phyloP scores from a whole-genome alignment of 2,329 filamentous ascomycete species.

The Trichoderma gracile region DNA sequence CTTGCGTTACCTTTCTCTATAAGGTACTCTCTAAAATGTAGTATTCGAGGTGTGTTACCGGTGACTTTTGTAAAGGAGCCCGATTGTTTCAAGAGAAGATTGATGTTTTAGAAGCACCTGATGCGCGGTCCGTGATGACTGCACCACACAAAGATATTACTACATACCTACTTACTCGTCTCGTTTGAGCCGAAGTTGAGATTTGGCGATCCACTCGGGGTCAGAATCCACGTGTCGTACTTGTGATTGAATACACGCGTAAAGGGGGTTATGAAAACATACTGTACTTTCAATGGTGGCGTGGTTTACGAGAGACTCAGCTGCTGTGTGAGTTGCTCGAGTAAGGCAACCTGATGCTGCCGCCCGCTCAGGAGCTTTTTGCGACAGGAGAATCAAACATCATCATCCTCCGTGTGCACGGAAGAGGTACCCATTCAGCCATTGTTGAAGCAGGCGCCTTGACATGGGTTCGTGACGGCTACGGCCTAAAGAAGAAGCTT shows the following conservation, averaged over 20 bases:
- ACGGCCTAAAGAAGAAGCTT: slow-evolving; percentile 21
- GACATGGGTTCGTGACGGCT: slow-evolving; percentile 10
- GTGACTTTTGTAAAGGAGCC: not conserved
- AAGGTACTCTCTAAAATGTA: too few species aligned
- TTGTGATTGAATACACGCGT: too few species aligned
- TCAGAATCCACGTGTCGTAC: too few species aligned
- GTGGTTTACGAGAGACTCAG: too few species aligned
- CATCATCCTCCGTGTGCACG: not conserved
- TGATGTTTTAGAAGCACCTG: too few species aligned
- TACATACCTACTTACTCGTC: too few species aligned
- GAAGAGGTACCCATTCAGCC: not conserved
- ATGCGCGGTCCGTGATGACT: too few species aligned
- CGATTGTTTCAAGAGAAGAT: not conserved
- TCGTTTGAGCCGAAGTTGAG: too few species aligned
- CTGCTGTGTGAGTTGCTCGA: not conserved
- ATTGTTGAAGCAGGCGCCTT: not conserved
- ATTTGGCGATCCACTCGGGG: too few species aligned
- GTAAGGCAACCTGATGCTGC: not conserved
- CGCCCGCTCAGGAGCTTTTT: not conserved
- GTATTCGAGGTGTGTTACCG: not conserved
- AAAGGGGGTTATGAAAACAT: too few species aligned
- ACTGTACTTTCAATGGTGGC: too few species aligned
- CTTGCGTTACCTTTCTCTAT: not conserved
- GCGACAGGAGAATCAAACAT: not conserved
- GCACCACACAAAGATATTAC: too few species aligned